phyloP scores from a whole-genome alignment of 495 filamentous ascomycete species.

The Amniculicola lignicola region DNA sequence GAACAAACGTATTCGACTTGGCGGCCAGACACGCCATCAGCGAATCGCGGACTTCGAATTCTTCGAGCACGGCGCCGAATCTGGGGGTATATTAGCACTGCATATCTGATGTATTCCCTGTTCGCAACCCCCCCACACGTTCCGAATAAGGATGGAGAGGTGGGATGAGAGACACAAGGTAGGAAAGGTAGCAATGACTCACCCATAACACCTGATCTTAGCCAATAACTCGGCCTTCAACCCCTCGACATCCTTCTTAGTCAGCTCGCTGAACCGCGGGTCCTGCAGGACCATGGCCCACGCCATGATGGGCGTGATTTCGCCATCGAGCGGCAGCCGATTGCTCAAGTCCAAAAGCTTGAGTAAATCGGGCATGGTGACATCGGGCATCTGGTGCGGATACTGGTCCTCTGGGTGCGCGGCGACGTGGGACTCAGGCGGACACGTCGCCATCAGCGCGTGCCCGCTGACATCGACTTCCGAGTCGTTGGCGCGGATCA shows the following conservation, averaged over 20 bases:
- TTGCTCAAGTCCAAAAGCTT: constrained; percentile 82
- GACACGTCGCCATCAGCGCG: constrained; percentile 85
- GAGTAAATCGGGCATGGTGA: constrained; percentile 68
- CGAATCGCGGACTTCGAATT: constrained; percentile 88
- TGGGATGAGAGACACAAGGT: not conserved
- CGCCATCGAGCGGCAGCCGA: constrained; percentile 79
- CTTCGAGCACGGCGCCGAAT: constrained; percentile 81
- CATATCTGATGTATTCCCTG: too few relatives aligned
- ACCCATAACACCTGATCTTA: constrained; percentile 94
- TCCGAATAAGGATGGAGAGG: not conserved
- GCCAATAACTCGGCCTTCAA: constrained; percentile 68
- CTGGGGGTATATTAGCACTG: constrained; percentile 43
- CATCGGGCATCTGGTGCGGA: constrained; percentile 60
- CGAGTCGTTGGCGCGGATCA: constrained; percentile 54
- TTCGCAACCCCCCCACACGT: not conserved
- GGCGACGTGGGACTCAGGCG: constrained; percentile 55
- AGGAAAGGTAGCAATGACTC: constrained; percentile 46
- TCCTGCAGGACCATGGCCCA: constrained; percentile 78
- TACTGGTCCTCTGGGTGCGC: constrained; percentile 43
- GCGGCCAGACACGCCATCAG: constrained; percentile 67
- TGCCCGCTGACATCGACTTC: constrained; percentile 62
- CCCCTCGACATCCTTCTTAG: constrained; percentile 64
- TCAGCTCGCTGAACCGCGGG: constrained; percentile 62
- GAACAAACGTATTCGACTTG: too few relatives aligned
- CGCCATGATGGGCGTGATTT: constrained; percentile 96